A percentile compares a stretch with the other conserved stretches of the same genome.
phyloP scores from a whole-genome alignment of 192 early-diverging fungal genomes.

The Mortierella claussenii region DNA sequence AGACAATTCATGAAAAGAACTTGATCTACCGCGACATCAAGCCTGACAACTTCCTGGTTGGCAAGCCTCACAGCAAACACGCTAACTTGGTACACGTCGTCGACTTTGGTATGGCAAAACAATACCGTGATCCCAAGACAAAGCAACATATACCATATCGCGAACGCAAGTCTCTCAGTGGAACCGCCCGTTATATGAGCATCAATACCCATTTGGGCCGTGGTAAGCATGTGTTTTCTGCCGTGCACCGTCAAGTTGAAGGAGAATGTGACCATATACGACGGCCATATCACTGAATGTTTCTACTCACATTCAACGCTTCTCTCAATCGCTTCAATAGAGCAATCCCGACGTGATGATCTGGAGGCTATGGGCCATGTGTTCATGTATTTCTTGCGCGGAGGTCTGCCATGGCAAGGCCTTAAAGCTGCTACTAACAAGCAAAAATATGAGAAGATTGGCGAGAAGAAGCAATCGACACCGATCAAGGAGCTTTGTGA shows the following conservation, averaged over 20 bases:
- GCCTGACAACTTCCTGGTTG: conserved; percentile 97
- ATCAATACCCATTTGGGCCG: conserved; percentile 98
- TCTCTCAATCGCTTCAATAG: background rate
- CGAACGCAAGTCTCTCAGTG: conserved; percentile 93
- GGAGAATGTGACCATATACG: no score
- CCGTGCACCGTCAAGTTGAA: no score
- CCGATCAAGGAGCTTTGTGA: conserved; percentile 90
- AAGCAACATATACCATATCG: conserved; percentile 98
- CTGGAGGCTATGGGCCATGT: conserved; percentile 97
- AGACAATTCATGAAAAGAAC: conserved; percentile 93
- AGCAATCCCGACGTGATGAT: conserved; percentile 90
- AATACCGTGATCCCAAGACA: conserved; percentile 96
- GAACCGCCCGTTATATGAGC: conserved; percentile 98
- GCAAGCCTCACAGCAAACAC: conserved; percentile 70
- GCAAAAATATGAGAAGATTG: conserved; percentile 99
- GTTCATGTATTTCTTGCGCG: conserved; percentile 97
- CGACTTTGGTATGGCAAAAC: conserved; percentile 99
- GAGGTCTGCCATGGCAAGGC: conserved; percentile 96
- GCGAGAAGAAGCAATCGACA: conserved; percentile 95
- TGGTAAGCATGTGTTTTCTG: no score
- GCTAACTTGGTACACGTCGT: conserved; percentile 85
- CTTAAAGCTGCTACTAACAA: conserved; percentile 97
- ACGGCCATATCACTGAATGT: no score
- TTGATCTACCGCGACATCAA: conserved; percentile 98
- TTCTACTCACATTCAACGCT: no score